Evolutionary conservation across 2,329 filamentous ascomycete species (phyloP).

Genomic region (Coniochaeta hoffmannii): DNA sequence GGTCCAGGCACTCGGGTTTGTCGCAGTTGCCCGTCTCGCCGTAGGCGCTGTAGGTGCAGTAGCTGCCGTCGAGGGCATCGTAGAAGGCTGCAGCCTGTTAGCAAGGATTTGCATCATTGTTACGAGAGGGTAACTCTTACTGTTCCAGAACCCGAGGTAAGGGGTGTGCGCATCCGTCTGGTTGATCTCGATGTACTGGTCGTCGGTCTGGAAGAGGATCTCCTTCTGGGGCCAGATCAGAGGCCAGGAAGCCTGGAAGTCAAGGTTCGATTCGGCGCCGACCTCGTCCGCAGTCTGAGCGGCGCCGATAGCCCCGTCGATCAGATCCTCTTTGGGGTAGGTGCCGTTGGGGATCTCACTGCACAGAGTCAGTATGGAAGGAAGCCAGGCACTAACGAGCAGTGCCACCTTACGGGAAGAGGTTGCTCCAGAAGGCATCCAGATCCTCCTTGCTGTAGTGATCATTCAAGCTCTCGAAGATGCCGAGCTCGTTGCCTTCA

Average conservation of each 20-base stretch:
- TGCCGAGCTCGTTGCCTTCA: constrained; percentile 13
- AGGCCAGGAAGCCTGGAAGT: constrained; percentile 37
- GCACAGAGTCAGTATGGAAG: not conserved
- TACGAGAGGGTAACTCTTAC: constrained; percentile 18
- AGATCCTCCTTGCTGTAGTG: constrained; percentile 17
- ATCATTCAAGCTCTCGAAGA: constrained; percentile 14
- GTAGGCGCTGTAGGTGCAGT: constrained; percentile 40
- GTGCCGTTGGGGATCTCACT: constrained; percentile 2
- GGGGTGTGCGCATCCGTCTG: constrained; percentile 3
- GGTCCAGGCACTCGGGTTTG: constrained; percentile 31
- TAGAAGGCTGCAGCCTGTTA: constrained; percentile 28
- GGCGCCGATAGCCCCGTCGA: not conserved
- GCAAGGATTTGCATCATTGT: not conserved
- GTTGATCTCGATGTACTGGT: constrained; percentile 14
- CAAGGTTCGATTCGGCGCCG: constrained; percentile 32
- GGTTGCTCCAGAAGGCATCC: constrained; percentile 9
- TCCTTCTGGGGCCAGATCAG: constrained; percentile 40
- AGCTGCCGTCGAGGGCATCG: constrained; percentile 41
- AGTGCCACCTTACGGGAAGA: constrained; percentile 5
- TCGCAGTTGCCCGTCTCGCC: constrained; percentile 36
- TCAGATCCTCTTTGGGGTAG: constrained; percentile 1
- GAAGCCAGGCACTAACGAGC: not conserved
- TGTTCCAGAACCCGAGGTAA: constrained; percentile 14
- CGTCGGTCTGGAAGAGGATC: constrained; percentile 14
- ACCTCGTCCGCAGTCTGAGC: constrained; percentile 5